Conservation (phyloP, 78 protist genomes). For the Isochrysis galbana region DNA sequence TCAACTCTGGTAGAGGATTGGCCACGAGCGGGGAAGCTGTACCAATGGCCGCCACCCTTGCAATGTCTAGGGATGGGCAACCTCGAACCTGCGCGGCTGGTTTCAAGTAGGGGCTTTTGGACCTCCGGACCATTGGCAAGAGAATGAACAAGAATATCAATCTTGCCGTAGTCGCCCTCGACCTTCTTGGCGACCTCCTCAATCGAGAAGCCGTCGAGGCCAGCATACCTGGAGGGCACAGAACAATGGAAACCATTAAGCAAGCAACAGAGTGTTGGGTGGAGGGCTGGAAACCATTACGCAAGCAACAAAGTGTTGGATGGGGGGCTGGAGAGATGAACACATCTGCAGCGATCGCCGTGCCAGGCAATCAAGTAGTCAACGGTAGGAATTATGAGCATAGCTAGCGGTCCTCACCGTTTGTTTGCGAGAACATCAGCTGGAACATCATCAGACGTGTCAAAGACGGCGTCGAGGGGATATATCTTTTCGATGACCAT, state of each 20-base stretch:
- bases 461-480: conserved; percentile 51
- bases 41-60: too few relatives aligned
- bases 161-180: conserved; percentile 39
- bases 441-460: conserved; percentile 28
- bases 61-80: background rate
- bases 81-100: conserved; percentile 10
- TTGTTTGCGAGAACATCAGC: conserved; percentile 48
- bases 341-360: too few relatives aligned
- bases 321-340: too few relatives aligned
- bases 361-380: too few relatives aligned
- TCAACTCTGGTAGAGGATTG: background rate
- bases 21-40: background rate
- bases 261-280: too few relatives aligned
- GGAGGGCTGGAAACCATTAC: too few relatives aligned
- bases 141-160: conserved; percentile 58
- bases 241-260: too few relatives aligned
- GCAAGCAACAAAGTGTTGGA: too few relatives aligned
- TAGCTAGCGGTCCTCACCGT: too few relatives aligned
- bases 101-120: conserved; percentile 46
- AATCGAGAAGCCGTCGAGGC: conserved; percentile 1
- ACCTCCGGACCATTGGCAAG: conserved; percentile 65
- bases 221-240: conserved; percentile 36
- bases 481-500: conserved; percentile 41
- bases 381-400: too few relatives aligned
- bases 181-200: background rate